Percentiles rank a stretch among this genome's conserved stretches.
Evolutionary conservation across 2,329 filamentous ascomycete species (phyloP).

Genomic region (Aspergillus aculeatinus): DNA sequence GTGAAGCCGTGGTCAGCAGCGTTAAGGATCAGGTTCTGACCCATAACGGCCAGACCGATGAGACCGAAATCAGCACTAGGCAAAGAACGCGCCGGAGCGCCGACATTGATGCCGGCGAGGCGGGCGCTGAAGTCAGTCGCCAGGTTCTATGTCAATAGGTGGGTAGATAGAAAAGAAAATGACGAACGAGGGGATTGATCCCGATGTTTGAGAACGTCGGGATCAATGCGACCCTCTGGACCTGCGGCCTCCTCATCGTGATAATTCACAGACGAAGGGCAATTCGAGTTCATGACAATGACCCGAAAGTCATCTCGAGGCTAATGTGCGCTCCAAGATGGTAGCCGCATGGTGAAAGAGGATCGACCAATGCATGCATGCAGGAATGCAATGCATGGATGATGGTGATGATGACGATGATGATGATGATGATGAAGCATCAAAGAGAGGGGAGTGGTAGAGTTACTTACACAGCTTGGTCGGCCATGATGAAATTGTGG

Average conservation of each 20-base stretch:
- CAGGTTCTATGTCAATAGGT: constrained; percentile 36
- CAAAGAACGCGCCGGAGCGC: constrained; percentile 56
- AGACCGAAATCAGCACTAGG: constrained; percentile 83
- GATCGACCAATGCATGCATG: constrained; percentile 10
- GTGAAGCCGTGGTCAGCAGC: constrained; percentile 92
- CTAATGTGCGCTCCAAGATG: not conserved
- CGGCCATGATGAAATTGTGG: constrained; percentile 40
- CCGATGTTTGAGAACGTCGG: not conserved
- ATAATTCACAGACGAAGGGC: not conserved
- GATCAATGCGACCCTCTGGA: not conserved
- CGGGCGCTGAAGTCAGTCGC: constrained; percentile 63
- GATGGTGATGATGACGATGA: not conserved
- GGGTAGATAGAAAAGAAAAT: constrained; percentile 13
- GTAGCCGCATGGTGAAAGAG: not conserved
- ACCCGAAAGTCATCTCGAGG: not conserved
- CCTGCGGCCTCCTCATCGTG: not conserved
- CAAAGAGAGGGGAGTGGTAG: constrained; percentile 7
- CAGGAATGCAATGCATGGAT: constrained; percentile 1
- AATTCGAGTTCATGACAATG: not conserved
- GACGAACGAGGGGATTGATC: constrained; percentile 1
- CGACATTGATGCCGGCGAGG: constrained; percentile 71
- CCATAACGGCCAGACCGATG: constrained; percentile 89
- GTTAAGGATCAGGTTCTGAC: constrained; percentile 85
- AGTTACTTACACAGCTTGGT: constrained; percentile 47
- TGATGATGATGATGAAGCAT: constrained; percentile 2